Base-by-base conservation (phyloP, 1,284 basidiomycete species). In the Coriolopsis trogii region DNA sequence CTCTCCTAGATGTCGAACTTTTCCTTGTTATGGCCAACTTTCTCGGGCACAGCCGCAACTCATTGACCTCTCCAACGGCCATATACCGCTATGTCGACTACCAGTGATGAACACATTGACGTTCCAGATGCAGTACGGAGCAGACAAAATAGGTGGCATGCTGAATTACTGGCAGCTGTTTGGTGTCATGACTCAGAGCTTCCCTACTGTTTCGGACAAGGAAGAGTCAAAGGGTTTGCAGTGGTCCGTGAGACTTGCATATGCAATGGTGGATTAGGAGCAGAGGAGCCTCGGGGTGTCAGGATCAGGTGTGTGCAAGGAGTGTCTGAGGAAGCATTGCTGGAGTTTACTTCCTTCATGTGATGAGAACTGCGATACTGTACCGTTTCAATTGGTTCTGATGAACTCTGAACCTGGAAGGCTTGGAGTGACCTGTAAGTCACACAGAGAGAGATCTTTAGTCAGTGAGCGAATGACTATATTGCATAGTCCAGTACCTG, bases 241-340 rank as follows among this genome's bases (percentile, higher is more conserved):
- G 31, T 80, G 75, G 74, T 67, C 73, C 0, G 70, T 71, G 49
- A 79, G 77, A 46, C 50, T 78, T 30, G 73, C 75, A 18, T 78
- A 77, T 41, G 76, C 74, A 0, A 59, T 76, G 10, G 71, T 74
- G 4, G 77, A 79, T 29, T 68, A 75, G 26, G 66, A 69, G 13
- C 61, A 77, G 3, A 60, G 58, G 8, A 48, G 67, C 33, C 38
- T 53, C 18, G 64, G 70, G 1, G 58, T 64, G 25, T 12, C n/a
- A 25, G 58, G 74, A 44, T 67, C 60, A 1, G 74, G 74, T n/a
- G 63, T 74, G 8, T 77, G 77, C 48, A n/a, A n/a, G n/a, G n/a
- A n/a, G n/a, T n/a, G n/a, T n/a, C n/a, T n/a, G n/a, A n/a, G n/a
- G n/a, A n/a, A n/a, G n/a, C n/a, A n/a, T n/a, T n/a, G n/a, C n/a